Percentiles rank a stretch among this genome's conserved stretches.
Evolutionary conservation across 306 rosid genomes (phyloP).

Genomic region (Rosa multiflora): DNA sequence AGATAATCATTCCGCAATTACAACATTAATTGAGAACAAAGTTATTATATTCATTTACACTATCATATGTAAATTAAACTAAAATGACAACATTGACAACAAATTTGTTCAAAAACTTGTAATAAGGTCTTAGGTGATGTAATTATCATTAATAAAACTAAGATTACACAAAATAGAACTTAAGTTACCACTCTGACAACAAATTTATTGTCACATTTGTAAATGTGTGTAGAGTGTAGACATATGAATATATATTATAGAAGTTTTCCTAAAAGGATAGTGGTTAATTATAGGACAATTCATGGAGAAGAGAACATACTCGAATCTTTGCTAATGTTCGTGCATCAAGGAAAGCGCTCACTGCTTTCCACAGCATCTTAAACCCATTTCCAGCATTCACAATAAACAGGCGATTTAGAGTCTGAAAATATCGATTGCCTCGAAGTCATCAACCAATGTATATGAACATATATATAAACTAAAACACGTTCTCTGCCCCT

Average conservation of each 20-base stretch:
- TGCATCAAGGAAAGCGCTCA: slow-evolving; percentile 66
- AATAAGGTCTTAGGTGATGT: no score
- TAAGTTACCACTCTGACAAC: no score
- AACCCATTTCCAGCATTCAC: slow-evolving; percentile 91
- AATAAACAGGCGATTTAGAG: slow-evolving; percentile 66
- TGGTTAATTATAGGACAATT: neutral
- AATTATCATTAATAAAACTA: no score
- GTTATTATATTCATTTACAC: no score
- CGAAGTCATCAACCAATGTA: neutral
- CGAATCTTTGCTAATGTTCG: slow-evolving; percentile 78
- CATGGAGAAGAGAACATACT: slow-evolving; percentile 32
- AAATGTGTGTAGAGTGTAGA: no score
- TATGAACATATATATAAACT: neutral
- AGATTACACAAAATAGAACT: no score
- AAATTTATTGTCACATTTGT: no score
- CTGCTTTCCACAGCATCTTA: slow-evolving; percentile 77
- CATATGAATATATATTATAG: no score
- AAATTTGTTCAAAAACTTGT: no score
- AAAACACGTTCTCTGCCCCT: neutral
- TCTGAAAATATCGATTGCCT: slow-evolving; percentile 44
- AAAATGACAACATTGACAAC: no score
- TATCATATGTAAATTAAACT: no score
- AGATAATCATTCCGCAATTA: neutral
- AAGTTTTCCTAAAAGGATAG: neutral
- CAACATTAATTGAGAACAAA: no score